Conservation (phyloP, 495 filamentous ascomycete species). For the Penicillium pancosmium region DNA sequence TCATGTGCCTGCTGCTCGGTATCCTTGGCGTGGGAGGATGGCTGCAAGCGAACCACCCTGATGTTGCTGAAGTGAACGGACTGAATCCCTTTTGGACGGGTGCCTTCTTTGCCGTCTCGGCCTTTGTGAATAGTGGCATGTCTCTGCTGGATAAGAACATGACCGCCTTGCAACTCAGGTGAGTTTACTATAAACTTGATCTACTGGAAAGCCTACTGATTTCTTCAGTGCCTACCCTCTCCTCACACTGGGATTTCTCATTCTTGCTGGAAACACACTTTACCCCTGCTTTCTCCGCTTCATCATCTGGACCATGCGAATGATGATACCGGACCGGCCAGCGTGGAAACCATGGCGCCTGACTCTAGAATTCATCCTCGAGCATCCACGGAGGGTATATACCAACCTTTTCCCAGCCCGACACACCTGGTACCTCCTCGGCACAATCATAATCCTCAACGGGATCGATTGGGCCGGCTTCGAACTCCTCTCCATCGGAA, state of each 20-base stretch:
- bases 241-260: constrained; percentile 73
- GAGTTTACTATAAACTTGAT: constrained; percentile 1
- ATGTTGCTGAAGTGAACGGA: constrained; percentile 64
- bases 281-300: constrained; percentile 79
- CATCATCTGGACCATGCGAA: constrained; percentile 67
- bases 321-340: constrained; percentile 45
- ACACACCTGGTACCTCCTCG: constrained; percentile 80
- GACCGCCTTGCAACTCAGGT: constrained; percentile 50
- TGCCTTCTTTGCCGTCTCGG: constrained; percentile 57
- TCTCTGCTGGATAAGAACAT: constrained; percentile 81
- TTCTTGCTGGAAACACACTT: constrained; percentile 82
- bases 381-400: constrained; percentile 74
- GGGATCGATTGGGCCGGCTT: constrained; percentile 81
- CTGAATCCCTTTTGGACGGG: constrained; percentile 63
- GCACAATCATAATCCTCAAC: constrained; percentile 73
- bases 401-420: constrained; percentile 79
- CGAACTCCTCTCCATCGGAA: constrained; percentile 77
- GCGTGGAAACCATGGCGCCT: constrained; percentile 54
- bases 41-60: constrained; percentile 61
- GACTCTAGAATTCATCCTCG: constrained; percentile 79
- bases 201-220: constrained; percentile 13
- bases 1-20: constrained; percentile 71
- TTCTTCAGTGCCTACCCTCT: constrained; percentile 60
- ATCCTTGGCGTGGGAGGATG: constrained; percentile 73
- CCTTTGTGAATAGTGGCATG: constrained; percentile 91